phyloP scores from a whole-genome alignment of 495 filamentous ascomycete genomes.

The Cercophora sp. region DNA sequence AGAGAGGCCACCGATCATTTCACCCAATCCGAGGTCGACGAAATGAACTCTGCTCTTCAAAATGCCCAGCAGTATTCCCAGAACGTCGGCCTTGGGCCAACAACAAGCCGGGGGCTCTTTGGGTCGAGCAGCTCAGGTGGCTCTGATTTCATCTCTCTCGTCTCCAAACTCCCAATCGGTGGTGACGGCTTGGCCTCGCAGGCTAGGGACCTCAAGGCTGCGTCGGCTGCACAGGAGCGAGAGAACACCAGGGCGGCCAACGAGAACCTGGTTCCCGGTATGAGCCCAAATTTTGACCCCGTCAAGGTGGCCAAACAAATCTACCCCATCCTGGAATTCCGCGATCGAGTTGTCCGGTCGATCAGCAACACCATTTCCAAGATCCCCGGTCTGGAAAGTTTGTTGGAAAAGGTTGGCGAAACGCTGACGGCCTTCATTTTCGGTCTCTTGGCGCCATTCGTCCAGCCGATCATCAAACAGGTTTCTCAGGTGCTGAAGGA shows the following conservation, averaged over 20 bases:
- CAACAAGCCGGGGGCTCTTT: slow-evolving; percentile 27
- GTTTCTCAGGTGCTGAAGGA: slow-evolving; percentile 77
- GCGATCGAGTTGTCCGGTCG: slow-evolving; percentile 83
- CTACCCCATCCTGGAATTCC: slow-evolving; percentile 90
- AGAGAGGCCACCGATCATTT: slow-evolving; percentile 89
- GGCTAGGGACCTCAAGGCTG: slow-evolving; percentile 68
- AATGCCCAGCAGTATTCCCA: slow-evolving; percentile 42
- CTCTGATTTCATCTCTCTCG: slow-evolving; percentile 61
- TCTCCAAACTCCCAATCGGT: slow-evolving; percentile 75
- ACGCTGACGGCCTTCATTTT: slow-evolving; percentile 86
- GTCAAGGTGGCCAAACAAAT: slow-evolving; percentile 77
- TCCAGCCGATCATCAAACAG: slow-evolving; percentile 85
- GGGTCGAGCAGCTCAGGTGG: slow-evolving; percentile 39
- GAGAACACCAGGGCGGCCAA: slow-evolving; percentile 47
- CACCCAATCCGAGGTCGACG: slow-evolving; percentile 89
- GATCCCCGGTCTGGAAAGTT: slow-evolving; percentile 79
- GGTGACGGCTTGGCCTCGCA: slow-evolving; percentile 68
- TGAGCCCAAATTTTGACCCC: slow-evolving; percentile 75
- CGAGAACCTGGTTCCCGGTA: slow-evolving; percentile 56
- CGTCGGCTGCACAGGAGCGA: slow-evolving; percentile 70
- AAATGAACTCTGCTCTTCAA: slow-evolving; percentile 74
- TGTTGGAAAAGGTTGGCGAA: slow-evolving; percentile 88
- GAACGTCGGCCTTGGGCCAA: background rate
- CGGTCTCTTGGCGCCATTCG: slow-evolving; percentile 81
- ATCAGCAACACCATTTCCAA: slow-evolving; percentile 83